Evolutionary conservation across 1,139 yeast genomes (phyloP).

Genomic region (Pichia sp.): DNA sequence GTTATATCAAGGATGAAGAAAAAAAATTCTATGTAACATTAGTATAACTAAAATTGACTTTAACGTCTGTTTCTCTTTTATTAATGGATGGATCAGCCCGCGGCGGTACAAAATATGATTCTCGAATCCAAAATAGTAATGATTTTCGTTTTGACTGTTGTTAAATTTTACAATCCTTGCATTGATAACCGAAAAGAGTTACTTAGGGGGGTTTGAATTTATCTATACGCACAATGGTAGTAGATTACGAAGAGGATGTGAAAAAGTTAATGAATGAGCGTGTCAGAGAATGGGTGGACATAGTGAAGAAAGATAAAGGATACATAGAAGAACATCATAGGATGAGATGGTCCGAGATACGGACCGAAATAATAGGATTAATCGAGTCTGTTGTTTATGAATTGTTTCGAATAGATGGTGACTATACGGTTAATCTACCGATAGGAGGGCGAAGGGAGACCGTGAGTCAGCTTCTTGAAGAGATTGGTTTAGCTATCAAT

Average conservation of each 20-base stretch:
- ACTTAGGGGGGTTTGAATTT: too few relatives aligned
- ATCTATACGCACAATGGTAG: background rate
- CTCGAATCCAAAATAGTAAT: too few relatives aligned
- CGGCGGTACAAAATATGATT: too few relatives aligned
- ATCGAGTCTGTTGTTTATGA: conserved; percentile 1
- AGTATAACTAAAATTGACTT: too few relatives aligned
- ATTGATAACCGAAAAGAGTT: too few relatives aligned
- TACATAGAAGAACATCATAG: background rate
- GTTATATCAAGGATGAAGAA: too few relatives aligned
- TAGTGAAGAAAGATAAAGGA: background rate
- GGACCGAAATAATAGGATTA: background rate
- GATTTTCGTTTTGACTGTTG: too few relatives aligned
- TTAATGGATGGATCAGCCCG: too few relatives aligned
- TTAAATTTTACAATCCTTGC: too few relatives aligned
- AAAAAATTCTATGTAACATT: too few relatives aligned
- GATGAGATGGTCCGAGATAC: background rate
- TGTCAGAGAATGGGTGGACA: background rate
- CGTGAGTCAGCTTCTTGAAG: background rate
- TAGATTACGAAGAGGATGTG: background rate
- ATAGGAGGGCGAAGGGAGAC: background rate
- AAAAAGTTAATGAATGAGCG: background rate
- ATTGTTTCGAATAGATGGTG: background rate
- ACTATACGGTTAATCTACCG: background rate
- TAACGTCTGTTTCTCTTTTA: too few relatives aligned
- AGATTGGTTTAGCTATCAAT: background rate